phyloP scores from a whole-genome alignment of 148 eudicot genomes.

The Rhododendron vialii region DNA sequence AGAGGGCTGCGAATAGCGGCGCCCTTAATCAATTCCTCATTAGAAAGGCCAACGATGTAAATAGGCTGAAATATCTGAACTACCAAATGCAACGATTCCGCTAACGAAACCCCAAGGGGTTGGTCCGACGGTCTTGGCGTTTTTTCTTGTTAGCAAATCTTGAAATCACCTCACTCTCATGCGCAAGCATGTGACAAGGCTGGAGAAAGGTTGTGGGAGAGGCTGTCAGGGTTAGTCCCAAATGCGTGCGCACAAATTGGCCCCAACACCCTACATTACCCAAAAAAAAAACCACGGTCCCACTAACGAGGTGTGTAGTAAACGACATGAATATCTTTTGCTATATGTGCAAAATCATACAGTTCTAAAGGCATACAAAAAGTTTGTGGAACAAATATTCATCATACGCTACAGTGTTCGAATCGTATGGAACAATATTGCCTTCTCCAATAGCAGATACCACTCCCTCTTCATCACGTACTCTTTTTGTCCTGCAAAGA shows the following conservation, averaged over 20 bases:
- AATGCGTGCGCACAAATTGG: too few species aligned
- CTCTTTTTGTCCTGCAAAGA: background rate
- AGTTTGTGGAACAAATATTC: background rate
- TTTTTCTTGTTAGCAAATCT: too few species aligned
- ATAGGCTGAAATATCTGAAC: background rate
- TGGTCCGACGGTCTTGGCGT: too few species aligned
- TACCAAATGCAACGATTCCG: background rate
- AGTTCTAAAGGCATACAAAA: background rate
- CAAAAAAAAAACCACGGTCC: too few species aligned
- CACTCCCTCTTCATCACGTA: background rate
- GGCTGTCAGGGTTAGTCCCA: too few species aligned
- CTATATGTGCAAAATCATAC: background rate
- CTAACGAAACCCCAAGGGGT: too few species aligned
- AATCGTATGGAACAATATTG: conserved; percentile 2
- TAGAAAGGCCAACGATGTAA: background rate
- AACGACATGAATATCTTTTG: background rate
- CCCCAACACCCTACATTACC: too few species aligned
- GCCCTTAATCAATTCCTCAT: background rate
- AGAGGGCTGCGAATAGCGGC: too few species aligned
- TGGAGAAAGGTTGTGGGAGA: too few species aligned
- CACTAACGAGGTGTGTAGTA: background rate
- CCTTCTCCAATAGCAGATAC: background rate
- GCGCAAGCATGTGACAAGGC: too few species aligned
- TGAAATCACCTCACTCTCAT: too few species aligned
- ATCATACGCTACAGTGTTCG: background rate